Conservation (phyloP, 2,329 filamentous ascomycete genomes). For the Nothophoma quercina region DNA sequence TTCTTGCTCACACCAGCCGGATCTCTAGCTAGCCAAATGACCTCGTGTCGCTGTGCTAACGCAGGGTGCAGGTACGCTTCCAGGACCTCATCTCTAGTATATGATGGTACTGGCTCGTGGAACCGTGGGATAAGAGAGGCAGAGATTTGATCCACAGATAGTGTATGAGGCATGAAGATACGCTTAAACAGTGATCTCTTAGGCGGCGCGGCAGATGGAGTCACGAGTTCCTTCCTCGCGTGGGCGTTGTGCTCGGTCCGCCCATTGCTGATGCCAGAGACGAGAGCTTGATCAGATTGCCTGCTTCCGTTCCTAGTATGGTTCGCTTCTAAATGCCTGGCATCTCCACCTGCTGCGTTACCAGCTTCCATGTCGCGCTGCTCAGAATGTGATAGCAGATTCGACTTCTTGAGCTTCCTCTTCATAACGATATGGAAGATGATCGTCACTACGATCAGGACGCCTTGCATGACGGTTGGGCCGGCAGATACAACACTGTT, state of each 20-base stretch:
- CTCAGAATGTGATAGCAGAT: no score
- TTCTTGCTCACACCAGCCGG: no score
- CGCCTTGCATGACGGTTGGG: constrained; percentile 38
- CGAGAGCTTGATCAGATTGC: no score
- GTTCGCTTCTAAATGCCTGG: no score
- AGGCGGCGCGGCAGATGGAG: not conserved
- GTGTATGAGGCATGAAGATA: constrained; percentile 15
- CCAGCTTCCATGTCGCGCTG: no score
- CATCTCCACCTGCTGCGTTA: no score
- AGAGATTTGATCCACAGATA: constrained; percentile 17
- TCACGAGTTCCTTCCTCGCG: no score
- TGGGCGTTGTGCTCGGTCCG: no score
- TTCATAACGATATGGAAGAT: constrained; percentile 39
- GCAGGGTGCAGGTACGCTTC: constrained; percentile 27
- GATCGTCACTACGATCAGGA: constrained; percentile 41
- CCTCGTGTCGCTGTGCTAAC: constrained; percentile 13
- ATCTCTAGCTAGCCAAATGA: constrained; percentile 20
- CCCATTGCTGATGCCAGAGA: no score
- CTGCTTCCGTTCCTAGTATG: no score
- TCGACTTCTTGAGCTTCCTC: not conserved
- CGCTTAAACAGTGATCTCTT: not conserved
- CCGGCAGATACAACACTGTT: constrained; percentile 36
- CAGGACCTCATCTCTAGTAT: constrained; percentile 19
- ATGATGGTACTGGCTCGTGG: constrained; percentile 15
- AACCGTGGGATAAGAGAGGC: constrained; percentile 18